Base-by-base conservation (phyloP, 2,329 filamentous ascomycete genomes). In the Cladosporium sp. region DNA sequence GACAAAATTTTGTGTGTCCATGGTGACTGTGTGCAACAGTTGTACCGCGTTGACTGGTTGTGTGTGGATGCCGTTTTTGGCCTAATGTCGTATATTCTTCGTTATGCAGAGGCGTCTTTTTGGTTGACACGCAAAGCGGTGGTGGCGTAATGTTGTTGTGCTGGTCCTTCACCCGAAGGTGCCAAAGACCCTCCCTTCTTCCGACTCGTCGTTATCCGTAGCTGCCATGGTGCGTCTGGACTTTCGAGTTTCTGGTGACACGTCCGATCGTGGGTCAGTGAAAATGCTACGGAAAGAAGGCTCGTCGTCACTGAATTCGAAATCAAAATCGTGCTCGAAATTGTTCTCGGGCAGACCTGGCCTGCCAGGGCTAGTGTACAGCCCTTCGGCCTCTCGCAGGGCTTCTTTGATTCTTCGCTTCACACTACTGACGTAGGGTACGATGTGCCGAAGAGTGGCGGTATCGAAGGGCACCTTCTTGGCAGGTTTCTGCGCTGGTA, bases 381-480 rank as follows among this genome's bases (percentile, higher is more conserved):
- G 68, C 20, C 75, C 76, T 66, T 79, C 77, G 15, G 74, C 75
- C 60, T 79, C 75, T 42, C 77, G 72, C 55, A 79, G 65, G 1
- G 72, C 72, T 49, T 77, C 75, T 64, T 79, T 79, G 49, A 79
- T 77, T 64, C 75, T 75, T 35, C 75, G 75, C 57, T 75, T 77
- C 57, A 80, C 68, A 9, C 73, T 73, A 58, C 71, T 75, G 40
- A 80, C 78, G 62, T 80, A 78, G 3, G 78, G 78, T 24, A 87
- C 84, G 57, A 87, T 82, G 65, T 85, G 81, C 62, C 80, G 78
- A 13, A 87, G 75, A 42, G 84, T 86, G 24, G 81, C 81, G 2
- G 84, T 87, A 65, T 87, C 84, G 66, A 87, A 87, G 0, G 83
- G 82, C n/a, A 87, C 78, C 64, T 86, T 87, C 63, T 78, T 77